A percentile compares a stretch with the other conserved stretches of the same genome.
phyloP scores from a whole-genome alignment of 1,284 basidiomycete species.

The Vanrija sp. region DNA sequence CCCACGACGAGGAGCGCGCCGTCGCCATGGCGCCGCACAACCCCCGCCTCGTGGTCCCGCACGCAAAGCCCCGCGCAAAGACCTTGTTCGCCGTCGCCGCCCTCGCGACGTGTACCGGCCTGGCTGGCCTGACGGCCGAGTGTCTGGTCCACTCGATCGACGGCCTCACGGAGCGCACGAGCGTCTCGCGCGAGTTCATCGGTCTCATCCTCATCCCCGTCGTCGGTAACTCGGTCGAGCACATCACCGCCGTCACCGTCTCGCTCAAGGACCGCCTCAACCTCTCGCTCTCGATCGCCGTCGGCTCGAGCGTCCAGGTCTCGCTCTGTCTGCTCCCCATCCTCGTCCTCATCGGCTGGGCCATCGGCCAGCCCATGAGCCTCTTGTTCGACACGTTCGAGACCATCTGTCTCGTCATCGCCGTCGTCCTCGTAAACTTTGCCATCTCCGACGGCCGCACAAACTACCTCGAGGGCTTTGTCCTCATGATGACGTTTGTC shows the following conservation, averaged over 20 bases:
- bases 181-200: conserved; percentile 65
- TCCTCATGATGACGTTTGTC: conserved; percentile 53
- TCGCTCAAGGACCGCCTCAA: conserved; percentile 65
- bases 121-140: conserved; percentile 69
- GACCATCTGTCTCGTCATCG: conserved; percentile 53
- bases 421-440: conserved; percentile 73
- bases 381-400: conserved; percentile 48
- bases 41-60: conserved; percentile 7
- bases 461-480: conserved; percentile 67
- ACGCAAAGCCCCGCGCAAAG: conserved; percentile 51
- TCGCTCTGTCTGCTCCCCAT: conserved; percentile 78
- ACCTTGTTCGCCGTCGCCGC: conserved; percentile 44
- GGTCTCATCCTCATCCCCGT: conserved; percentile 78
- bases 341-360: conserved; percentile 54
- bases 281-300: conserved; percentile 68
- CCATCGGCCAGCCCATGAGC: conserved; percentile 52
- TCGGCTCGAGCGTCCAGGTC: conserved; percentile 89
- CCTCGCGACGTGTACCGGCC: conserved; percentile 39
- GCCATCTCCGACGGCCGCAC: conserved; percentile 78
- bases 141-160: conserved; percentile 76
- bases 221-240: conserved; percentile 83
- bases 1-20: conserved; percentile 10
- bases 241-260: conserved; percentile 80
- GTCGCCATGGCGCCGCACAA: neutral
- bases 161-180: conserved; percentile 54